A percentile compares a stretch with the other conserved stretches of the same genome.
Conservation (phyloP, 73 alveolate species). For the Uronychia setigera region DNA sequence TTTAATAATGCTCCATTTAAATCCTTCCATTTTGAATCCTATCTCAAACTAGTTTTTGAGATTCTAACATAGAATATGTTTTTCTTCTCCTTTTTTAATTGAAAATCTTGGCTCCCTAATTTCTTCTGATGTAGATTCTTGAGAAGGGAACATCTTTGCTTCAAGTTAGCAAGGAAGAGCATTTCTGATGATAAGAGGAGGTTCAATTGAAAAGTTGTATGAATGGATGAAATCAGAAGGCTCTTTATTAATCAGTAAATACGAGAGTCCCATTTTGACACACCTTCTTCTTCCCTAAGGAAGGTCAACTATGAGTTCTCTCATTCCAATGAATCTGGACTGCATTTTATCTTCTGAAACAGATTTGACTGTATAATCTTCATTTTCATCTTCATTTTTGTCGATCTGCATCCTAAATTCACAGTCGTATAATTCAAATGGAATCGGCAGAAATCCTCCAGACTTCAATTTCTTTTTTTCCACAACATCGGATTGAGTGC, state of each 20-base stretch:
- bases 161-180: constrained; percentile 26
- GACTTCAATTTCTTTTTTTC: not conserved
- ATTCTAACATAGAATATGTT: constrained; percentile 26
- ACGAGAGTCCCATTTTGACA: not conserved
- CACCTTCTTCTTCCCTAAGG: not conserved
- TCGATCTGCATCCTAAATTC: not conserved
- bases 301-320: not conserved
- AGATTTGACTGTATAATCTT: too few species aligned
- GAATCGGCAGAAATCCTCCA: not conserved
- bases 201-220: constrained; percentile 1
- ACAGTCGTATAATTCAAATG: not conserved
- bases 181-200: constrained; percentile 28
- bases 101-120: not conserved
- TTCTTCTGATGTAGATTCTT: not conserved
- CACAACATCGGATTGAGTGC: not conserved
- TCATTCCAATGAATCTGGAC: not conserved
- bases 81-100: constrained; percentile 31
- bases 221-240: not conserved
- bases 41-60: constrained; percentile 15
- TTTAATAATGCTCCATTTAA: constrained; percentile 6
- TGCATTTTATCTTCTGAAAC: not conserved
- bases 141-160: constrained; percentile 8
- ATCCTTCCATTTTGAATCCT: constrained; percentile 29
- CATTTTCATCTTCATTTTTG: not conserved
- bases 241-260: not conserved